Base-by-base conservation (phyloP, 2,329 filamentous ascomycete genomes). In the Apiospora marii region DNA sequence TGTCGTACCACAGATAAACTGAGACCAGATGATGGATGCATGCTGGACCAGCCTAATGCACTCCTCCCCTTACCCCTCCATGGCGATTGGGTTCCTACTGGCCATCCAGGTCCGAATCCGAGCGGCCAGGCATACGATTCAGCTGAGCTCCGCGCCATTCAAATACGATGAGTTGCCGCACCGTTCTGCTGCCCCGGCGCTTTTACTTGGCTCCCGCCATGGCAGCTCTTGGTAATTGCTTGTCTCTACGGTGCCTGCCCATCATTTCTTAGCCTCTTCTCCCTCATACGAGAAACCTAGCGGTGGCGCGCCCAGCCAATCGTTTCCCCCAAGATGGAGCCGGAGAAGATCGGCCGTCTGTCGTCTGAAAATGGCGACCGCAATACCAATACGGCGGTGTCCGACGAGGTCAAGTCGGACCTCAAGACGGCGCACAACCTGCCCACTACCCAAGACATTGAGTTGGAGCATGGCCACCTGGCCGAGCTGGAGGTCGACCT, bases 401-500 rank as follows among this genome's bases (percentile, higher is more conserved):
- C 48, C 51, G 72, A 74, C 51, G 72, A 75, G 48, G 19, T 71
- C 34, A 51, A 71, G 0, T 43, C 30, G 19, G 74, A 71, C 41
- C 37, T 64, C 37, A 76, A 76, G 74, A 73, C 74, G 4, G 71
- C 69, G 30, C 71, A 69, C 49, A 70, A 73, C n/a, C 48, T 74
- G 49, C 64, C 49, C 30, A 43, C 71, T 0, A 69, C 61, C 10
- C 72, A 74, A 10, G 77, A 78, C 70, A 46, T 75, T 34, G 76
- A 78, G 69, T 69, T 78, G 41, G 72, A 75, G 68, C 71, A 78
- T 48, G 80, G 79, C 16, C 80, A 80, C 67, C 75, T 81, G 43
- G 72, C 72, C 3, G 79, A 81, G 68, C 76, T 82, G 16, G 80
- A 82, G 74, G 79, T 81, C 41, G 80, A 81, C 34, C 73, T 82